Conservation (phyloP, 179 eudicot genomes). For the Vitellaria paradoxa region DNA sequence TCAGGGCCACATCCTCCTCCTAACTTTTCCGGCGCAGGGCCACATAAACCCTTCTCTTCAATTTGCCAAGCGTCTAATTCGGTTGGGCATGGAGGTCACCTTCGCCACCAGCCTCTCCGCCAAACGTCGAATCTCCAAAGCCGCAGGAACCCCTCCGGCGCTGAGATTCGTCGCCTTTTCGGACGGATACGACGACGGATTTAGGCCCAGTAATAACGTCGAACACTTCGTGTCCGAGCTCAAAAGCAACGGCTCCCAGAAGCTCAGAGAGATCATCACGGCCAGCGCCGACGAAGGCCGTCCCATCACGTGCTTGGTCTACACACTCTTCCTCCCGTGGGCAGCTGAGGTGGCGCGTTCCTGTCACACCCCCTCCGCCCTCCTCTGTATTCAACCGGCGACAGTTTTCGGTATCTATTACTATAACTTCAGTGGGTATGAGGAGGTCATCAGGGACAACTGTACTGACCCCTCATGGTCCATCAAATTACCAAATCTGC, state of each 20-base stretch:
- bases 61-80: no score
- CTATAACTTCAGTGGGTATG: slow-evolving; percentile 21
- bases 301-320: slow-evolving; percentile 25
- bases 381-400: slow-evolving; percentile 36
- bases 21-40: no score
- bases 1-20: slow-evolving; percentile 21
- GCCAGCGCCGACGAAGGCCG: slow-evolving; percentile 12
- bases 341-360: slow-evolving; percentile 28
- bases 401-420: slow-evolving; percentile 19
- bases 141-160: no score
- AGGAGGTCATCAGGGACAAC: neutral
- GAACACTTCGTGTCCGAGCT: no score
- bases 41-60: no score
- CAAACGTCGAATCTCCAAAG: no score
- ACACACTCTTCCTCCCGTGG: slow-evolving; percentile 33
- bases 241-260: slow-evolving; percentile 14
- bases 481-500: no score
- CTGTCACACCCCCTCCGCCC: slow-evolving; percentile 15
- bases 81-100: no score
- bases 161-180: no score
- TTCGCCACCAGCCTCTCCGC: no score
- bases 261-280: no score
- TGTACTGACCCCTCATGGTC: slow-evolving; percentile 12
- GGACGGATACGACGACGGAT: slow-evolving; percentile 28
- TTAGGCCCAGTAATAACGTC: no score